A percentile compares a stretch with the other conserved stretches of the same genome.
phyloP scores from a whole-genome alignment of 1,139 yeast species.

The Hemisphaericaspora lyxosophila region DNA sequence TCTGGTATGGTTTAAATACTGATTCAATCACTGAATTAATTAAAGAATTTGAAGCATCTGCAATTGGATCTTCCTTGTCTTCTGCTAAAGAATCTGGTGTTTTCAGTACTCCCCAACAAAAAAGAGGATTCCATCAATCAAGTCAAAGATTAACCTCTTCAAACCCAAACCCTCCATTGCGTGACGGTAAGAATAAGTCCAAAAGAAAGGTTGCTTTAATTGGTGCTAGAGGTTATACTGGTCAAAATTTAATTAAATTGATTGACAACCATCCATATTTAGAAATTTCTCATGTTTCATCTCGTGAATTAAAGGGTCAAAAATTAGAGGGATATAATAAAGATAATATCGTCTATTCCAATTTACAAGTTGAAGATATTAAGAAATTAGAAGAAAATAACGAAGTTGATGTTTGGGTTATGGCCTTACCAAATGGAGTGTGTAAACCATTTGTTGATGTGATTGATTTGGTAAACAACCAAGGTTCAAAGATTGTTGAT shows the following conservation, averaged over 20 bases:
- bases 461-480: conserved; percentile 62
- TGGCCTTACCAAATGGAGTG: conserved; percentile 98
- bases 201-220: conserved; percentile 82
- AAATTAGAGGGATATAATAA: conserved; percentile 85
- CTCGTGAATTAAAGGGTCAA: conserved; percentile 90
- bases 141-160: conserved; percentile 23
- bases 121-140: conserved; percentile 36
- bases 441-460: conserved; percentile 97
- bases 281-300: conserved; percentile 89
- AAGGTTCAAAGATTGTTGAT: conserved; percentile 79
- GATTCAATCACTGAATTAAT: conserved; percentile 65
- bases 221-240: conserved; percentile 98
- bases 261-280: conserved; percentile 85
- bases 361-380: conserved; percentile 85
- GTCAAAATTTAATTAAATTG: conserved; percentile 85
- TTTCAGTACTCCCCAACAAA: conserved; percentile 38
- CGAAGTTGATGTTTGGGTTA: conserved; percentile 94
- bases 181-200: conserved; percentile 58
- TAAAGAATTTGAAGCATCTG: conserved; percentile 53
- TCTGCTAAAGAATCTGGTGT: conserved; percentile 43
- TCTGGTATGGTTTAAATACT: conserved; percentile 90
- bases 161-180: conserved; percentile 64
- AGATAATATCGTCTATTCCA: conserved; percentile 74
- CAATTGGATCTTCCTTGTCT: conserved; percentile 38
- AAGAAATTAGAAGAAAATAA: conserved; percentile 70